A percentile compares a stretch with the other conserved stretches of the same genome.
These are phyloP conservation scores for Trypanosoma vivax DNA, from an alignment of 208 protist genomes.

Conservation along the genomic window DNA sequence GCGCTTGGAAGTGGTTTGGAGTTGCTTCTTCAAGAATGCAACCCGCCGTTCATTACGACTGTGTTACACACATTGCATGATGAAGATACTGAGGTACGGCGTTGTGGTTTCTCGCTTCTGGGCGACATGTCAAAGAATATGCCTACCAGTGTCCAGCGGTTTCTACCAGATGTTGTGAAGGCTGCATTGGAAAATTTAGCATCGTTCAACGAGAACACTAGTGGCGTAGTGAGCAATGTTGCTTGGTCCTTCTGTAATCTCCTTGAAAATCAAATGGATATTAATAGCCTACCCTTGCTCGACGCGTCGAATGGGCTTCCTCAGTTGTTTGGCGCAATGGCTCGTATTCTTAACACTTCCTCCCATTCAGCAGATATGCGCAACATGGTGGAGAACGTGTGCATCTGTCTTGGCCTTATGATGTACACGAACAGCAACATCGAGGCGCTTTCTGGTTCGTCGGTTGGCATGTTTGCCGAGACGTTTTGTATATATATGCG, in stretches of 20 bases:
- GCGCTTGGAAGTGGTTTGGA: slow-evolving; percentile 62
- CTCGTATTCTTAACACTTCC: slow-evolving; percentile 22
- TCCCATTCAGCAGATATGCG: slow-evolving; percentile 60
- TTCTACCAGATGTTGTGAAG: slow-evolving; percentile 34
- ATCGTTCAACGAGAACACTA: slow-evolving; percentile 34
- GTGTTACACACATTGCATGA: slow-evolving; percentile 44
- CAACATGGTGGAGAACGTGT: slow-evolving; percentile 83
- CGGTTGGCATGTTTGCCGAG: slow-evolving; percentile 35
- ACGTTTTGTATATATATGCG: slow-evolving; percentile 72
- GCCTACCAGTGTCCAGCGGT: slow-evolving; percentile 43
- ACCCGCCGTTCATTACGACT: slow-evolving; percentile 50
- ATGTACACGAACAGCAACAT: slow-evolving; percentile 50
- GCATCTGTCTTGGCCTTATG: slow-evolving; percentile 66
- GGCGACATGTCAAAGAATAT: slow-evolving; percentile 54
- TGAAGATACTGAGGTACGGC: slow-evolving; percentile 34
- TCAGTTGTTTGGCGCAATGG: slow-evolving; percentile 51
- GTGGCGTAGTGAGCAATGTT: slow-evolving; percentile 64
- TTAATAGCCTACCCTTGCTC: slow-evolving; percentile 40
- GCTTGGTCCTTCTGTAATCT: slow-evolving; percentile 76
- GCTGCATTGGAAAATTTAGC: slow-evolving; percentile 44
- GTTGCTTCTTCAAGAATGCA: slow-evolving; percentile 40
- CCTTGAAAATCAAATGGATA: slow-evolving; percentile 63
- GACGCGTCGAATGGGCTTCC: slow-evolving; percentile 25
- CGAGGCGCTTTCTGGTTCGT: slow-evolving; percentile 31
- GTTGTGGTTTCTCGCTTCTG: slow-evolving; percentile 72